A percentile compares a stretch with the other conserved stretches of the same genome.
phyloP scores from a whole-genome alignment of 306 rosid species.

The Trifolium pratense region DNA sequence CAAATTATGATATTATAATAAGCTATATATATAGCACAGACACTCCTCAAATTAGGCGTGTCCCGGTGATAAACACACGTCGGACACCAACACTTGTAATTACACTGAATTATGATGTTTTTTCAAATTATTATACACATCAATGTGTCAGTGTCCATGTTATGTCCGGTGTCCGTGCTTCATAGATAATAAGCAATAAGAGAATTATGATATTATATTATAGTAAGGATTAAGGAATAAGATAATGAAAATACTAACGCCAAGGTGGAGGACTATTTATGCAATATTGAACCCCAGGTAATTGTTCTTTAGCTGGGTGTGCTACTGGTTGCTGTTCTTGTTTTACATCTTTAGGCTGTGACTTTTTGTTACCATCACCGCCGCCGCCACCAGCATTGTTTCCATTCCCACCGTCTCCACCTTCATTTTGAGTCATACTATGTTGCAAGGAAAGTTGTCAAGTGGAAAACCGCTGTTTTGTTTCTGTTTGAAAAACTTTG shows the following conservation, averaged over 20 bases:
- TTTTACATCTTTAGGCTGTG: neutral
- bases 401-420: neutral
- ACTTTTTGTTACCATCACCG: neutral
- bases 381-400: neutral
- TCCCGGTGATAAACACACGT: too few species aligned
- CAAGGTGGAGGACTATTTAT: conserved; percentile 87
- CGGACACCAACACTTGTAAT: too few species aligned
- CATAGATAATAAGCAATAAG: too few species aligned
- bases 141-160: too few species aligned
- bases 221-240: too few species aligned
- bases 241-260: conserved; percentile 48
- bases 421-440: conserved; percentile 5
- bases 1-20: too few species aligned
- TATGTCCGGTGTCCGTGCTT: too few species aligned
- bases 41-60: too few species aligned
- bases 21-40: too few species aligned
- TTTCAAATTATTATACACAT: too few species aligned
- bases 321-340: conserved; percentile 28
- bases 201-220: too few species aligned
- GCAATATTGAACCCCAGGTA: conserved; percentile 78
- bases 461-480: neutral
- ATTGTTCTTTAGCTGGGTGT: conserved; percentile 57
- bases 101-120: too few species aligned
- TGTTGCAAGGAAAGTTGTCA: neutral
- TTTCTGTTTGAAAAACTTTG: neutral